Percentiles rank a stretch among this genome's conserved stretches.
phyloP scores from a whole-genome alignment of 2,329 filamentous ascomycete genomes.

The Orbilia brochopaga region DNA sequence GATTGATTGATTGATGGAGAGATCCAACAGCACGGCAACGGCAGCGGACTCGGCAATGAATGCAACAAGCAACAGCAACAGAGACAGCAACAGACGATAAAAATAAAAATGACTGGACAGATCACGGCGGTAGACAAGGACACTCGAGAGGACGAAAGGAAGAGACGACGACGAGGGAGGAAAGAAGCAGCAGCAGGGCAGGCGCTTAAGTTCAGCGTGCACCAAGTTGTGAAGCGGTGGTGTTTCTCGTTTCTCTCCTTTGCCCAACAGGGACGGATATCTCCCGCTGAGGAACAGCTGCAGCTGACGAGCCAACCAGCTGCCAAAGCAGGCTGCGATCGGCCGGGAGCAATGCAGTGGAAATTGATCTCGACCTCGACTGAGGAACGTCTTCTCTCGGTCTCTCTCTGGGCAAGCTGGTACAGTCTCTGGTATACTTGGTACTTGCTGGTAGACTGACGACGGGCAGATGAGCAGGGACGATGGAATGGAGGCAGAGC shows the following conservation, averaged over 20 bases:
- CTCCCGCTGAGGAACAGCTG: not conserved
- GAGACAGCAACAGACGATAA: no score
- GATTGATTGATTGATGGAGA: no score
- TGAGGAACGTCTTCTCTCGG: conserved; percentile 1
- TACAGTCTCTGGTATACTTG: no score
- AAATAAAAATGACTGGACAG: no score
- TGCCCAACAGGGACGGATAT: not conserved
- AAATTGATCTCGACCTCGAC: not conserved
- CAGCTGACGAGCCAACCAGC: not conserved
- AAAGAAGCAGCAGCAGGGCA: not conserved
- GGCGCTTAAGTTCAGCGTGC: conserved; percentile 2
- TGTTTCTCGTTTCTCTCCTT: not conserved
- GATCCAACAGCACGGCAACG: no score
- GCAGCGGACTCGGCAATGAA: no score
- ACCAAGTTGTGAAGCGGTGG: no score
- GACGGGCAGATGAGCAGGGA: no score
- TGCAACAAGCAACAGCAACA: no score
- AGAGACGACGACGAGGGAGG: not conserved
- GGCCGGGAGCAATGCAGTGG: conserved; percentile 4
- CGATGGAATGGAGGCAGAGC: no score
- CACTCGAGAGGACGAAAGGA: not conserved
- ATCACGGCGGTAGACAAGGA: no score
- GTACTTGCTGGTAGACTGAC: no score
- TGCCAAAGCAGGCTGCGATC: not conserved
- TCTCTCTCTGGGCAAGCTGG: conserved; percentile 2